Evolutionary conservation across 768 basidiomycete genomes (phyloP).

Genomic region (Tubosaeta brunneosetosa): DNA sequence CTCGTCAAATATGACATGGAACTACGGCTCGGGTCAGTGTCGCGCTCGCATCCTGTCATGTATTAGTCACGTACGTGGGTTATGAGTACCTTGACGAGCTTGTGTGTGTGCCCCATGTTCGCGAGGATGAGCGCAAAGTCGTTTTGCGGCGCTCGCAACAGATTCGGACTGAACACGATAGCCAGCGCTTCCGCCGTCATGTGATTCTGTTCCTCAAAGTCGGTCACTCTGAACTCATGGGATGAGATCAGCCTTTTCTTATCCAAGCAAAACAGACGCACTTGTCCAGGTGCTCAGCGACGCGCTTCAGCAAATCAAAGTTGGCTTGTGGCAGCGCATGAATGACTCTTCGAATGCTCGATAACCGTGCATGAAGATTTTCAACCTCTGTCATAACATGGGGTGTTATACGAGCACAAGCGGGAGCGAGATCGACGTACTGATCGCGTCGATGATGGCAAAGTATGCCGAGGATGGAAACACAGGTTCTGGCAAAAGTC

Average conservation of each 20-base stretch:
- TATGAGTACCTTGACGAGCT: slow-evolving; percentile 71
- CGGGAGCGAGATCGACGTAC: slow-evolving; percentile 37
- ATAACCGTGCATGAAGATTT: slow-evolving; percentile 62
- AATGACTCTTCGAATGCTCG: slow-evolving; percentile 61
- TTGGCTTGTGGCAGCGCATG: slow-evolving; percentile 66
- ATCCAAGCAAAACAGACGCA: slow-evolving; percentile 23
- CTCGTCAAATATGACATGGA: slow-evolving; percentile 72
- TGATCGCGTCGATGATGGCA: slow-evolving; percentile 64
- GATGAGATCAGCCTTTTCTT: background rate
- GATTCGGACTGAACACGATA: slow-evolving; percentile 81
- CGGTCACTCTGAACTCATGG: slow-evolving; percentile 57
- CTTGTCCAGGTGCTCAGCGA: slow-evolving; percentile 82
- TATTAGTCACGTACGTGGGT: slow-evolving; percentile 53
- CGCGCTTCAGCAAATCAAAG: slow-evolving; percentile 74
- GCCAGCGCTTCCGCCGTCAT: slow-evolving; percentile 85
- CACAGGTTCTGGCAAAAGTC: slow-evolving; percentile 73
- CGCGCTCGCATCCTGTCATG: background rate
- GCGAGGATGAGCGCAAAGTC: slow-evolving; percentile 73
- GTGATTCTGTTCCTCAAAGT: slow-evolving; percentile 83
- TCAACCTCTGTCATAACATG: slow-evolving; percentile 50
- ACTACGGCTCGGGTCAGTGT: slow-evolving; percentile 31
- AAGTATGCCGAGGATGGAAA: slow-evolving; percentile 68
- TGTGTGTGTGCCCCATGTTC: slow-evolving; percentile 76
- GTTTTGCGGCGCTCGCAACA: slow-evolving; percentile 72
- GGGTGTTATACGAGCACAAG: slow-evolving; percentile 2